Conservation (phyloP, 768 basidiomycete genomes). For the Boletus rufocinnamomeus region DNA sequence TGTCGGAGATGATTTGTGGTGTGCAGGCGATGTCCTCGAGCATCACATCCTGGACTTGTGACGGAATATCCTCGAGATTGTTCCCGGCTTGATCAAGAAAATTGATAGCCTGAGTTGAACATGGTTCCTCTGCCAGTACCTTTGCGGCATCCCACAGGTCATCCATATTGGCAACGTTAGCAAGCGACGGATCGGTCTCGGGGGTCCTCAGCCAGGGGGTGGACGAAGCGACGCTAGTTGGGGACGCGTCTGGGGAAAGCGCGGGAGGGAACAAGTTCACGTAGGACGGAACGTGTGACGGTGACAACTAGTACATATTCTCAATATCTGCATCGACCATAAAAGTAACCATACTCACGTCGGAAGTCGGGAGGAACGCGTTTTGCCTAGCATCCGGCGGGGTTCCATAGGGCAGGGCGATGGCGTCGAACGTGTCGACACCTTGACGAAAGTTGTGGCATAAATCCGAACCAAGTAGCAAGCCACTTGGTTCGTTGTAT, state of each 20-base stretch:
- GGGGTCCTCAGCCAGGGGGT: conserved; percentile 26
- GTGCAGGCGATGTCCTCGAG: conserved; percentile 28
- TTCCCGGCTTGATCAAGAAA: conserved; percentile 21
- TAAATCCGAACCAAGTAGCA: conserved; percentile 10
- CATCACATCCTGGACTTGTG: conserved; percentile 9
- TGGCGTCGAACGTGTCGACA: background rate
- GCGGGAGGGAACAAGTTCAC: conserved; percentile 10
- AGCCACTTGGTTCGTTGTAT: conserved; percentile 10
- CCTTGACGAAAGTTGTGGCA: background rate
- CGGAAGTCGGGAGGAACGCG: background rate
- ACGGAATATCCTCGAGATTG: conserved; percentile 16
- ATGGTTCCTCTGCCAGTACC: background rate
- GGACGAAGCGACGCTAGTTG: conserved; percentile 26
- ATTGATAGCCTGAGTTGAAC: background rate
- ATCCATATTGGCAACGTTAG: background rate
- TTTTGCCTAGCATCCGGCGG: background rate
- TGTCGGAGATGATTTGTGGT: background rate
- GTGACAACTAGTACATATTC: conserved; percentile 5
- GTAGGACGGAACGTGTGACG: background rate
- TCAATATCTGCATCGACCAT: background rate
- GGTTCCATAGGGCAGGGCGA: background rate
- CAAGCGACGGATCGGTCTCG: background rate
- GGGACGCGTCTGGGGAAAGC: conserved; percentile 31
- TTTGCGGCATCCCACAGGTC: conserved; percentile 2
- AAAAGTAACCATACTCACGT: conserved; percentile 14